Percentiles rank a stretch among this genome's conserved stretches.
phyloP scores from a whole-genome alignment of 495 filamentous ascomycete species.

The Penicillium longicatenatum region DNA sequence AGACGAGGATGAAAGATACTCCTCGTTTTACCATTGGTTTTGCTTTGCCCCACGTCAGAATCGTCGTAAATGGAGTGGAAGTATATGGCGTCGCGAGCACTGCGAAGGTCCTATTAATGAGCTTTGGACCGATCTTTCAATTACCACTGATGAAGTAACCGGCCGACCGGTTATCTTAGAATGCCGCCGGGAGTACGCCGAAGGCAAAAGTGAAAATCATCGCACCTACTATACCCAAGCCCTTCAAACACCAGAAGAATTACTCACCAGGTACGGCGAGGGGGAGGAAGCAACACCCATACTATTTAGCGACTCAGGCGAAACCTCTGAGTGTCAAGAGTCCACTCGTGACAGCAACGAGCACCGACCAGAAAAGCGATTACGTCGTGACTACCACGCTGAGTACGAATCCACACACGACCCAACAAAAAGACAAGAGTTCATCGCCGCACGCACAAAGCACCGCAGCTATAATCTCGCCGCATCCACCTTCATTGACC shows the following conservation, averaged over 20 bases:
- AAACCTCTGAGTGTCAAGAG: conserved; percentile 20
- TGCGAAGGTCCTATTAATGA: conserved; percentile 77
- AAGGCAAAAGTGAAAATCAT: conserved; percentile 58
- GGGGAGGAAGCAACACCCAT: neutral
- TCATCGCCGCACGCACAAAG: conserved; percentile 59
- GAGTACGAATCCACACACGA: conserved; percentile 51
- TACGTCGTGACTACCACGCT: conserved; percentile 42
- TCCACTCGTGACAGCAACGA: conserved; percentile 32
- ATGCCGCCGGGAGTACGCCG: conserved; percentile 69
- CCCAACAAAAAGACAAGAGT: conserved; percentile 42
- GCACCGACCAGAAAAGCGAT: conserved; percentile 39
- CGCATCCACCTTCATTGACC: conserved; percentile 63
- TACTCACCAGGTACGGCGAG: neutral
- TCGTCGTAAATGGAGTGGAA: conserved; percentile 25
- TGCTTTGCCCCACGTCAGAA: conserved; percentile 53
- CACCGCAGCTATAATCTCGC: conserved; percentile 60
- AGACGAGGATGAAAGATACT: conserved; percentile 66
- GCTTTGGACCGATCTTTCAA: conserved; percentile 68
- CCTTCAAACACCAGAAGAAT: conserved; percentile 50
- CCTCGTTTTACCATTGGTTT: conserved; percentile 69
- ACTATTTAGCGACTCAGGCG: conserved; percentile 12
- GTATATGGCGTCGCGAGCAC: conserved; percentile 68
- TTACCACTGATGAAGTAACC: conserved; percentile 64
- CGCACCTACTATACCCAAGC: conserved; percentile 70
- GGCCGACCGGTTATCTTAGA: conserved; percentile 65